Conservation (phyloP, 2,329 filamentous ascomycete genomes). For the Verticillium isaacii region DNA sequence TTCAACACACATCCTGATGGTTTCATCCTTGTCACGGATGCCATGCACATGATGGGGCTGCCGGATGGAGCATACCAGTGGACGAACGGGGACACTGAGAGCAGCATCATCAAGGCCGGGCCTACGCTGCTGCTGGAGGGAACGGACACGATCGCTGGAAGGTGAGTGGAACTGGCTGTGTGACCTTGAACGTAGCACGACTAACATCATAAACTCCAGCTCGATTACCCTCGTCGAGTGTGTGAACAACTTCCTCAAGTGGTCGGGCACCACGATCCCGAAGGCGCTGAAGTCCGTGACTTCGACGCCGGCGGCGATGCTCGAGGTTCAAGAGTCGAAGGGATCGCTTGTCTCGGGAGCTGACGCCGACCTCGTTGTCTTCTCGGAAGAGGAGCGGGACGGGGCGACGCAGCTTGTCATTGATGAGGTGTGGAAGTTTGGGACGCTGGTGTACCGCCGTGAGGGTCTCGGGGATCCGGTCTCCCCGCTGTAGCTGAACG, state of each 20-base stretch:
- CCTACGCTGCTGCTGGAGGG: constrained; percentile 70
- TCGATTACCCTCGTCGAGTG: constrained; percentile 75
- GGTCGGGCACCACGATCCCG: constrained; percentile 64
- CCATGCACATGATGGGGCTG: constrained; percentile 81
- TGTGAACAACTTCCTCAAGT: constrained; percentile 74
- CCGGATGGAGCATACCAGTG: constrained; percentile 82
- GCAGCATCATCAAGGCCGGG: constrained; percentile 65
- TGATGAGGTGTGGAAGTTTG: constrained; percentile 81
- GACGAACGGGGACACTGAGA: constrained; percentile 65
- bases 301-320: constrained; percentile 70
- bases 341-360: constrained; percentile 59
- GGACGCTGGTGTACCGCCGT: constrained; percentile 40
- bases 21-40: constrained; percentile 86
- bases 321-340: constrained; percentile 63
- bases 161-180: constrained; percentile 36
- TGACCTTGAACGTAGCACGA: background rate
- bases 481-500: background rate
- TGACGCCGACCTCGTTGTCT: constrained; percentile 65
- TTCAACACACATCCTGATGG: constrained; percentile 81
- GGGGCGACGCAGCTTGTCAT: constrained; percentile 51
- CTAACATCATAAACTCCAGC: constrained; percentile 26
- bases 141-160: constrained; percentile 73
- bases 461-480: constrained; percentile 3
- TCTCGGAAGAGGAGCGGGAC: constrained; percentile 48
- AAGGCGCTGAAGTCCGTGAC: constrained; percentile 71